Evolutionary conservation across 768 basidiomycete genomes (phyloP).

Genomic region (Suillus cothurnatus): DNA sequence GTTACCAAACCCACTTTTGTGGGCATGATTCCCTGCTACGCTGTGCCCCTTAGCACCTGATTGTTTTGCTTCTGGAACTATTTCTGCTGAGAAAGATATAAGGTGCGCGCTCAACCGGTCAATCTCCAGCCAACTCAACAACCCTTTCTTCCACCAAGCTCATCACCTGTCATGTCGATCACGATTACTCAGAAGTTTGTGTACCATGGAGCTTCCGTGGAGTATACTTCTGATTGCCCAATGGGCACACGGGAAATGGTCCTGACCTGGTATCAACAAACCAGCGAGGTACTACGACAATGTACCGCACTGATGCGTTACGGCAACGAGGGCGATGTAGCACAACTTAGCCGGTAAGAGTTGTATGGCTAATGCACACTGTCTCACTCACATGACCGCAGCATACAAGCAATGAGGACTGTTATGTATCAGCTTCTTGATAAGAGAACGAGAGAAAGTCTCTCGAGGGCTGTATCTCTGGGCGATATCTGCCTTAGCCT

Average conservation of each 20-base stretch:
- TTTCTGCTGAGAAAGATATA: not conserved
- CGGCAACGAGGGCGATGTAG: not conserved
- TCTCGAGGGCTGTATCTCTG: constrained; percentile 3
- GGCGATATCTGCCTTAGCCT: constrained; percentile 1
- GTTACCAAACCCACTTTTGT: constrained; percentile 9
- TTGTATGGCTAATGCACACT: not conserved
- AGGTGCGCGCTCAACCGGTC: not conserved
- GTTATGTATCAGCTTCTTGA: constrained; percentile 6
- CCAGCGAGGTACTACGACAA: constrained; percentile 5
- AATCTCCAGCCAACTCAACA: not conserved
- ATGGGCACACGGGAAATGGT: constrained; percentile 8
- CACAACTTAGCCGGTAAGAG: constrained; percentile 4
- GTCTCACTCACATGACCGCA: not conserved
- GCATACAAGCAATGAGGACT: constrained; percentile 8
- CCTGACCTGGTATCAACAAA: constrained; percentile 5
- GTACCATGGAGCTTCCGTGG: constrained; percentile 1
- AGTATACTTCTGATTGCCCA: not conserved
- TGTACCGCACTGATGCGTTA: not conserved
- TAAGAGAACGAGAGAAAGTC: constrained; percentile 5
- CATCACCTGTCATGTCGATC: constrained; percentile 1
- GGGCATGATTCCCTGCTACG: not conserved
- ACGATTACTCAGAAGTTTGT: constrained; percentile 7
- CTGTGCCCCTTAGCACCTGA: not conserved
- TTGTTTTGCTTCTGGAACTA: constrained; percentile 4
- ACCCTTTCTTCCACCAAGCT: not conserved